Evolutionary conservation across 2,329 filamentous ascomycete species (phyloP).

Genomic region (Cladophialophora psammophila): DNA sequence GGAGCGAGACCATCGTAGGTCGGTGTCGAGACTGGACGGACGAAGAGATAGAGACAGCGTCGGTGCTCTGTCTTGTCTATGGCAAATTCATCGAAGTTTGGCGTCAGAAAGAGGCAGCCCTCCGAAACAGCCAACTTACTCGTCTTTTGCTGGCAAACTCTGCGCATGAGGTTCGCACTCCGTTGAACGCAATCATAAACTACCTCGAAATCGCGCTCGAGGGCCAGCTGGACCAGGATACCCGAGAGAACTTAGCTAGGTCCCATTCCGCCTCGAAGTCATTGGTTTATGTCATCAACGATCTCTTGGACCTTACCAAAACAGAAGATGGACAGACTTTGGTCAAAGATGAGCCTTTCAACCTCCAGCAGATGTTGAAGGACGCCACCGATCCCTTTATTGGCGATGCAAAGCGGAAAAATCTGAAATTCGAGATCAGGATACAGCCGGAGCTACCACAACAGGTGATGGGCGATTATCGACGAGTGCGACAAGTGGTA

Average conservation of each 20-base stretch:
- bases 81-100: conserved; percentile 91
- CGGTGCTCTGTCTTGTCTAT: conserved; percentile 86
- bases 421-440: conserved; percentile 72
- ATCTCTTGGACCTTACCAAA: conserved; percentile 86
- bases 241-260: conserved; percentile 79
- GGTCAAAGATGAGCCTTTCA: conserved; percentile 81
- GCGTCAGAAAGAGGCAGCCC: conserved; percentile 84
- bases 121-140: conserved; percentile 83
- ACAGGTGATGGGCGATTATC: conserved; percentile 78
- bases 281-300: conserved; percentile 92
- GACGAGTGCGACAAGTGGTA: conserved; percentile 80
- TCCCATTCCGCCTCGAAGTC: conserved; percentile 93
- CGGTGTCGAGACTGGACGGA: conserved; percentile 89
- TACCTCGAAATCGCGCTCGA: conserved; percentile 91
- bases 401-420: conserved; percentile 77
- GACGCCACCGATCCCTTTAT: conserved; percentile 79
- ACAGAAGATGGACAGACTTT: conserved; percentile 81
- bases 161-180: conserved; percentile 89
- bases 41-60: conserved; percentile 86
- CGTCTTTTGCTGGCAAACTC: conserved; percentile 82
- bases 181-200: conserved; percentile 92
- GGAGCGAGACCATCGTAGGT: conserved; percentile 81
- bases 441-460: conserved; percentile 73
- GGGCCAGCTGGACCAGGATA: conserved; percentile 78
- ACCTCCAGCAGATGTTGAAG: conserved; percentile 72